Percentiles rank a stretch among this genome's conserved stretches.
Evolutionary conservation across 2,329 filamentous ascomycete genomes (phyloP).

Genomic region (Trichoderma arundinaceum): DNA sequence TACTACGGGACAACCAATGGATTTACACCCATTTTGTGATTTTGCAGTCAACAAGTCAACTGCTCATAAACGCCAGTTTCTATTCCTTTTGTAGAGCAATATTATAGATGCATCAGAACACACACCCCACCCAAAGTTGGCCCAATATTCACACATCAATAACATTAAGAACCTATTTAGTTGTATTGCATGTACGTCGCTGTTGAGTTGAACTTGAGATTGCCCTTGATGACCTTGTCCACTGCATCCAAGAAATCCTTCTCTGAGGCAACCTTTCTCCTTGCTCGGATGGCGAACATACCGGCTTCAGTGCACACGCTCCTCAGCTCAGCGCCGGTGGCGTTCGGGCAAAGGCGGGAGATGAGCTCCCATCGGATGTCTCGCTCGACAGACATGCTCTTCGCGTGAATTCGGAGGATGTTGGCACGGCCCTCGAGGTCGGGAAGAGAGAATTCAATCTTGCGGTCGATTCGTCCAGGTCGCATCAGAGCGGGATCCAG

Average conservation of each 20-base stretch:
- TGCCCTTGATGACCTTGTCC: slow-evolving; percentile 99
- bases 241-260: slow-evolving; percentile 98
- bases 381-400: slow-evolving; percentile 99
- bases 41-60: neutral
- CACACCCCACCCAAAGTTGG: slow-evolving; percentile 34
- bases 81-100: slow-evolving; percentile 31
- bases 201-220: slow-evolving; percentile 99
- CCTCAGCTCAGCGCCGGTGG: slow-evolving; percentile 92
- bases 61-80: slow-evolving; percentile 31
- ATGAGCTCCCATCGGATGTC: slow-evolving; percentile 99
- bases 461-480: slow-evolving; percentile 95
- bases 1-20: neutral
- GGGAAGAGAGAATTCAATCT: slow-evolving; percentile 97
- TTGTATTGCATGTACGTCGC: slow-evolving; percentile 99
- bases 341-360: slow-evolving; percentile 94
- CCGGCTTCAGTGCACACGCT: slow-evolving; percentile 98
- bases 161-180: slow-evolving; percentile 56
- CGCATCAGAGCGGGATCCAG: slow-evolving; percentile 97
- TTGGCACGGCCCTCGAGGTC: slow-evolving; percentile 97
- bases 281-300: slow-evolving; percentile 94
- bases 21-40: neutral
- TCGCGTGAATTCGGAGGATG: slow-evolving; percentile 97
- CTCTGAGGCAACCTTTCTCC: slow-evolving; percentile 97
- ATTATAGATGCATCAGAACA: slow-evolving; percentile 37
- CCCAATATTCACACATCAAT: slow-evolving; percentile 44